phyloP scores from a whole-genome alignment of 2,329 filamentous ascomycete species.

The Trichoderma sp. region DNA sequence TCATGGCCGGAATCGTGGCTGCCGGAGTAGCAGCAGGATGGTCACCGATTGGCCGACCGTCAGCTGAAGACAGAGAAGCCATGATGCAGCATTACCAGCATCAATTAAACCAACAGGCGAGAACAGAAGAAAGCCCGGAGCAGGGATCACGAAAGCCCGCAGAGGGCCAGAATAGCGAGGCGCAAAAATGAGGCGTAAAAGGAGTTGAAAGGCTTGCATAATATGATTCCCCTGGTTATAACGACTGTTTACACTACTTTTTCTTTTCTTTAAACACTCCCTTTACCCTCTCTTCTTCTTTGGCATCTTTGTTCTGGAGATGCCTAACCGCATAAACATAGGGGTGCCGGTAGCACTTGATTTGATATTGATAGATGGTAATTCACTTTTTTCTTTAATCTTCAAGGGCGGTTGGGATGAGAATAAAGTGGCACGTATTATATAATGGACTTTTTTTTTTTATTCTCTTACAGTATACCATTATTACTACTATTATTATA shows the following conservation, averaged over 20 bases:
- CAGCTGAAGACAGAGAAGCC: constrained; percentile 33
- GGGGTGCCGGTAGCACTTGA: not conserved
- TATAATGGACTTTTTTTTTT: constrained; percentile 9
- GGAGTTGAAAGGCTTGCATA: constrained; percentile 27
- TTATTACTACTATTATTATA: constrained; percentile 4
- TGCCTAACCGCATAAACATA: not conserved
- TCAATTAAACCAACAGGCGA: constrained; percentile 2
- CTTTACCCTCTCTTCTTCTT: constrained; percentile 11
- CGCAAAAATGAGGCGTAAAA: constrained; percentile 34
- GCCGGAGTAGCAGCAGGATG: constrained; percentile 75
- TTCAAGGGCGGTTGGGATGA: constrained; percentile 9
- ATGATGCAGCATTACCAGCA: constrained; percentile 17
- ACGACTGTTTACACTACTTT: constrained; percentile 22
- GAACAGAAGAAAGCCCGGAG: constrained; percentile 28
- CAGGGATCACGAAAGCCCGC: constrained; percentile 20
- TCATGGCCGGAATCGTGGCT: constrained; percentile 82
- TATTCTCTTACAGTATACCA: not conserved
- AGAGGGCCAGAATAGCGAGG: constrained; percentile 29
- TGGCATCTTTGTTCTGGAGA: constrained; percentile 12
- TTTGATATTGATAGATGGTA: constrained; percentile 20
- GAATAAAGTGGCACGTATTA: constrained; percentile 13
- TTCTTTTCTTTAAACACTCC: constrained; percentile 10
- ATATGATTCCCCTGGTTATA: constrained; percentile 25
- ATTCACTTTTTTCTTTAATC: not conserved
- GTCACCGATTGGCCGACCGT: constrained; percentile 65